Evolutionary conservation across 805 yeast genomes (phyloP), one percentile per base, ranked within the genome.

Genomic region (Candida montana): DNA sequence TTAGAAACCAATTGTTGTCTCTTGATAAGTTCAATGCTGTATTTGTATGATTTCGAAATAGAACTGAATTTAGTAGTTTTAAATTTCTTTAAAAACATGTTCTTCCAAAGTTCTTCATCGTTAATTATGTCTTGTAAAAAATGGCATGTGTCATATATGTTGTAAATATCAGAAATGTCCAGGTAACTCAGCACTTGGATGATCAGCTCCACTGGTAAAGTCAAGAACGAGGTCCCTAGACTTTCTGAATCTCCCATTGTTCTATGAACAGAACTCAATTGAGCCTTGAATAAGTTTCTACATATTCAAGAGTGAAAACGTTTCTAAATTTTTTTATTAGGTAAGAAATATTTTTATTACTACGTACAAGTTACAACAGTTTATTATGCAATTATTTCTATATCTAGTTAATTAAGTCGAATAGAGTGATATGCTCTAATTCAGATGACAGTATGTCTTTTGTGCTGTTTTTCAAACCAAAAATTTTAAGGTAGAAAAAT

Each of bases 21-120:
- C 29, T 53, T 52, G 21, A 61, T 48, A 31, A 59, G 53, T 49
- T 68, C 74, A 1, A 53, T 54, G 39, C 64, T 62, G 44, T 53
- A 68, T 39, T 56, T 57, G 12, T 34, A 31, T 1, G 69, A 61
- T n/a, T 54, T 51, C 3, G 71, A 55, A 26, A 59, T 50, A 0
- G 72, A 65, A 20, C 71, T 69, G 52, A 68, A 68, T 19, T 47
- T 40, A 17, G 51, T 47, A 0, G 64, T 54, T 12, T 54, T 45
- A 34, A 57, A 58, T 17, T 51, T 55, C 20, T 62, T 49, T 11
- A 53, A 45, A 42, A 68, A 65, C 29, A 67, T 49, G 40, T 58
- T 60, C 47, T 66, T 67, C 74, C 72, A 68, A 9, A 68, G 49
- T 44, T 68, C 74, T 33, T 67, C 67, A 48, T 68, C 66, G 39